Base-by-base conservation (phyloP, 208 protist genomes). In the Acanthamoeba lenticulata region DNA sequence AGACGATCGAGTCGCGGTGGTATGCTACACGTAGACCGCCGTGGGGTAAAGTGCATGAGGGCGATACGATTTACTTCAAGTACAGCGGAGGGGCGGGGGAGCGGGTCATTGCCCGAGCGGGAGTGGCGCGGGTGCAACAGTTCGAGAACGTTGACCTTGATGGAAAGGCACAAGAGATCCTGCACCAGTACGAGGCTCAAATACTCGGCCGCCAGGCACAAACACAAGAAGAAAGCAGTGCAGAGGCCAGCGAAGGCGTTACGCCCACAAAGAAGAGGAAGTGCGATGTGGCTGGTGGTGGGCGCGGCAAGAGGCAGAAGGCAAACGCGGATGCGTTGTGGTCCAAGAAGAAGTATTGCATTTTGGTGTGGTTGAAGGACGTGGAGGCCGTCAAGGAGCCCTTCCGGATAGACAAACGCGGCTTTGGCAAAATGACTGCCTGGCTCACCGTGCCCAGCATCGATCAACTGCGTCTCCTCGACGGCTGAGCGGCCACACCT, bases 321-420 rank as follows among this genome's bases (percentile, higher is more conserved):
- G 44, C 21, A 15, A 21, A 45, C 9, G 21, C 9, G 36, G 67
- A 45, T n/a, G 4, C 67, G 36, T 9, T 79, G 38, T 79, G 67
- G 67, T 36, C 34, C 6, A 36, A 42, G n/a, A 85, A 85, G 44
- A 52, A 57, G 44, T 85, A 85, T 42, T 85, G 74, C 74, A 85
- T 85, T 17, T 21, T 85, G 27, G 32, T 85, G 9, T 85, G 38
- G 44, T 40, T 85, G 44, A 29, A 7, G 2, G 42, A 85, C n/a
- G 74, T 85, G 44, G 32, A 2, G 6, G 74, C 49, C n/a, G 1
- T 85, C 3, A 19, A 85, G 19, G n/a, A 85, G 7, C 74, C 74
- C 45, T 90, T 90, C 52, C 83, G 65, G n/a, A 72, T 90, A 27
- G 32, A 72, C 83, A 72, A 62, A 45, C 24, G 21, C n/a, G 47